Evolutionary conservation across 2,329 filamentous ascomycete species (phyloP).

Genomic region (Coleophoma cylindrospora): DNA sequence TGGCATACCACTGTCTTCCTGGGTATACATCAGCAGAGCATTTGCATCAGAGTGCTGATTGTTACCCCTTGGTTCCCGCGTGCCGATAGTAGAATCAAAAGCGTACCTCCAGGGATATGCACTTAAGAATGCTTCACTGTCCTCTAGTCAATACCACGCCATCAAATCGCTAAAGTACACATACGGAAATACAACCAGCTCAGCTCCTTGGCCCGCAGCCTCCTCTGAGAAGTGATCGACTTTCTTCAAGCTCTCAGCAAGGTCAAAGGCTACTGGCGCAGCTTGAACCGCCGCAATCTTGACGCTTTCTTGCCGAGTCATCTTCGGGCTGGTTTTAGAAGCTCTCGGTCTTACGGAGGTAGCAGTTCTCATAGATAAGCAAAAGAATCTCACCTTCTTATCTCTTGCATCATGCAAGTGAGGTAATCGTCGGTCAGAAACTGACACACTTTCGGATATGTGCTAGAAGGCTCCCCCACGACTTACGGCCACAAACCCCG

Average conservation of each 20-base stretch:
- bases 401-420: too few species aligned
- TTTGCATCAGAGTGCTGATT: too few species aligned
- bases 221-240: conserved; percentile 23
- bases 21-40: not conserved
- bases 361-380: too few species aligned
- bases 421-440: too few species aligned
- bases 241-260: conserved; percentile 30
- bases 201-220: not conserved
- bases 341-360: too few species aligned
- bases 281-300: conserved; percentile 33
- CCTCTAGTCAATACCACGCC: too few species aligned
- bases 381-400: too few species aligned
- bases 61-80: conserved; percentile 30
- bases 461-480: too few species aligned
- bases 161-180: conserved; percentile 5
- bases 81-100: conserved; percentile 34
- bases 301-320: conserved; percentile 19
- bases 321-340: too few species aligned
- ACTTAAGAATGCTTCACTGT: conserved; percentile 32
- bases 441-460: too few species aligned
- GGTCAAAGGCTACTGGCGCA: conserved; percentile 32
- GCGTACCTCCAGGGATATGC: conserved; percentile 35
- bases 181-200: conserved; percentile 27
- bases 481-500: too few species aligned
- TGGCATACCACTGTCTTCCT: conserved; percentile 37